A percentile compares a stretch with the other conserved stretches of the same genome.
phyloP scores from a whole-genome alignment of 768 basidiomycete species.

The Amanita thiersii region DNA sequence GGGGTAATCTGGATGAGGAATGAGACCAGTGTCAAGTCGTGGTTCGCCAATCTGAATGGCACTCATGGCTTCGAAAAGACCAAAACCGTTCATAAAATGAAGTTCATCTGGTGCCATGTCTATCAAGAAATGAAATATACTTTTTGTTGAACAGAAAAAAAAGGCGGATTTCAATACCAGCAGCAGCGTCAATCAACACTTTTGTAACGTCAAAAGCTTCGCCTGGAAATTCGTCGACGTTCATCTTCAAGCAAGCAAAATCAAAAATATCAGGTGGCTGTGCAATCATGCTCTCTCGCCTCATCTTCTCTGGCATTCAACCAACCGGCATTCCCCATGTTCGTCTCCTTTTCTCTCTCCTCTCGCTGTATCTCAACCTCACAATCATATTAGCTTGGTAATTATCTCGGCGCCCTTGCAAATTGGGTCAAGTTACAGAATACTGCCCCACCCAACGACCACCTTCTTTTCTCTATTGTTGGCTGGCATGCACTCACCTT shows the following conservation, averaged over 20 bases:
- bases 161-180: conserved; percentile 36
- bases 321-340: conserved; percentile 91
- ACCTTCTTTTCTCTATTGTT: conserved; percentile 79
- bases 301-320: conserved; percentile 88
- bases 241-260: conserved; percentile 1
- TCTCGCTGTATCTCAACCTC: neutral
- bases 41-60: conserved; percentile 90
- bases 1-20: conserved; percentile 28
- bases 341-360: conserved; percentile 17
- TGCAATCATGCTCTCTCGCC: conserved; percentile 17
- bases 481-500: conserved; percentile 94
- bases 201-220: conserved; percentile 45
- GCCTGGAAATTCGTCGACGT: conserved; percentile 37
- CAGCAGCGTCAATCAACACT: conserved; percentile 50
- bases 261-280: neutral
- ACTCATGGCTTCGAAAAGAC: conserved; percentile 87
- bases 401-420: conserved; percentile 83
- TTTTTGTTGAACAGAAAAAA: conserved; percentile 2
- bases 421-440: conserved; percentile 85
- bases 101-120: conserved; percentile 61
- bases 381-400: conserved; percentile 67
- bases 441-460: conserved; percentile 45
- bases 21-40: conserved; percentile 78
- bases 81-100: conserved; percentile 61
- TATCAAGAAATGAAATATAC: conserved; percentile 13